These are phyloP conservation scores for Fusarium pilosicola DNA, from an alignment of 2,329 filamentous ascomycete species.

Conservation along the genomic window DNA sequence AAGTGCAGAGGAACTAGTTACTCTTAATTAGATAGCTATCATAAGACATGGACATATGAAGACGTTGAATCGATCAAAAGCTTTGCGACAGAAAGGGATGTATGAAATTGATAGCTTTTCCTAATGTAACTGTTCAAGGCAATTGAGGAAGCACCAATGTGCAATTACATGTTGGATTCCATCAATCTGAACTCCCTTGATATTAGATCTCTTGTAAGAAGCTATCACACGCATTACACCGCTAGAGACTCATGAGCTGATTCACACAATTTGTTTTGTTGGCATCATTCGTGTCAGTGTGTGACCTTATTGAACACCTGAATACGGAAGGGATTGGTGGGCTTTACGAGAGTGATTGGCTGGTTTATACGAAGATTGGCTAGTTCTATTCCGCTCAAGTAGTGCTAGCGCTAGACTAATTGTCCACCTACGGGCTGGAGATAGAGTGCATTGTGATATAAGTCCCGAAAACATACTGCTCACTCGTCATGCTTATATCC, in stretches of 20 bases:
- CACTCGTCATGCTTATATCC: too few species aligned
- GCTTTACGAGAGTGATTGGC: neutral
- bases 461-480: too few species aligned
- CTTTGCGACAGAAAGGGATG: too few species aligned
- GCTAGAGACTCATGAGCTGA: neutral
- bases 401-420: too few species aligned
- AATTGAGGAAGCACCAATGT: too few species aligned
- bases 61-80: accelerated
- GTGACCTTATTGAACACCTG: accelerated
- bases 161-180: too few species aligned
- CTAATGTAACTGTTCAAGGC: neutral
- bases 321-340: neutral
- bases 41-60: neutral
- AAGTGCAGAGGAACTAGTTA: neutral
- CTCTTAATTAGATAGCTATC: neutral
- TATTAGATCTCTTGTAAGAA: too few species aligned
- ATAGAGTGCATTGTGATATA: too few species aligned
- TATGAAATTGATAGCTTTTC: neutral
- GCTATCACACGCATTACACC: neutral
- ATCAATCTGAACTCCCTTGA: too few species aligned
- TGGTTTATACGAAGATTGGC: neutral
- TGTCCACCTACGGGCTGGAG: too few species aligned
- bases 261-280: neutral
- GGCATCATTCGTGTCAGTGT: neutral
- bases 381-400: too few species aligned